phyloP scores from a whole-genome alignment of 306 rosid genomes.

The Quercus glauca region DNA sequence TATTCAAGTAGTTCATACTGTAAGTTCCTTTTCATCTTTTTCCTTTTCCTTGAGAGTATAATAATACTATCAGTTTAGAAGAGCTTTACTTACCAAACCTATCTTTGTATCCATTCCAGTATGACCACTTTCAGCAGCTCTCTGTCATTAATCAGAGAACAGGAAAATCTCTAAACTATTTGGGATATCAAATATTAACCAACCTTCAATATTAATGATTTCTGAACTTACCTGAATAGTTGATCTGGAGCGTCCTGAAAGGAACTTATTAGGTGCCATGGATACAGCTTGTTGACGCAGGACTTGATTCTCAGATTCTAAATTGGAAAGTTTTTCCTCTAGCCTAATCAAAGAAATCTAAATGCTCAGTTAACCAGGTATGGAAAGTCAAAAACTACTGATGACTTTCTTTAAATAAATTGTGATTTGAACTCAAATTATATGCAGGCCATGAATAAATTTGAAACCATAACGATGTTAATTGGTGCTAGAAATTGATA shows the following conservation, averaged over 20 bases:
- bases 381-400: constrained; percentile 13
- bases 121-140: constrained; percentile 70
- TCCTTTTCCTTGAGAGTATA: not conserved
- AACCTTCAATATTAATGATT: constrained; percentile 11
- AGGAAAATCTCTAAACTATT: constrained; percentile 24
- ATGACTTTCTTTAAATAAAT: not conserved
- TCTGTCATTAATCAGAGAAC: constrained; percentile 47
- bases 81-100: constrained; percentile 46
- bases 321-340: constrained; percentile 77
- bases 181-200: constrained; percentile 9
- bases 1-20: not conserved
- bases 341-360: constrained; percentile 53
- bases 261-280: constrained; percentile 86
- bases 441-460: not conserved
- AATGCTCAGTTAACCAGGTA: constrained; percentile 33
- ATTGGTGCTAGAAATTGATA: not conserved
- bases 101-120: constrained; percentile 55
- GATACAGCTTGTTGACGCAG: constrained; percentile 90
- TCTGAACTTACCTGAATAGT: constrained; percentile 57
- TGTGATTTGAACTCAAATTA: not conserved
- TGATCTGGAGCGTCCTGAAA: constrained; percentile 78
- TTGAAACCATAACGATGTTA: not conserved
- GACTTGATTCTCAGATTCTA: constrained; percentile 87
- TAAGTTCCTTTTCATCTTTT: not conserved
- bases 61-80: constrained; percentile 4